A percentile compares a stretch with the other conserved stretches of the same genome.
These are phyloP conservation scores for Penicillium sp. DNA, from an alignment of 2,329 filamentous ascomycete genomes.

Conservation along the genomic window DNA sequence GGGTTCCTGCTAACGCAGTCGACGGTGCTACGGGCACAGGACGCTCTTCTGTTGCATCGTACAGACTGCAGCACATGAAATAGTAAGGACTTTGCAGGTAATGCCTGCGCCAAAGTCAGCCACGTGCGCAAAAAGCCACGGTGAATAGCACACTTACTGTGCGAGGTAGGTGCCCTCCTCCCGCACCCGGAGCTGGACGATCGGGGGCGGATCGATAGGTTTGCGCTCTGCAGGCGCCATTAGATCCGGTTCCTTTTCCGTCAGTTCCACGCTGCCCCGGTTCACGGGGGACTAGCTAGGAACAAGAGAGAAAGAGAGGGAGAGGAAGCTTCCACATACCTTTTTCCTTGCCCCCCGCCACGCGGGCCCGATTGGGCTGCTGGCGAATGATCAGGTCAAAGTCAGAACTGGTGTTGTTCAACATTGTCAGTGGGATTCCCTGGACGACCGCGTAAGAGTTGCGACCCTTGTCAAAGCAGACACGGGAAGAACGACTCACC, in stretches of 20 bases:
- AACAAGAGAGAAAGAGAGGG: neutral
- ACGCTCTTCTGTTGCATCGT: slow-evolving; percentile 49
- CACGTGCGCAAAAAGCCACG: slow-evolving; percentile 1
- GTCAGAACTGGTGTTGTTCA: slow-evolving; percentile 49
- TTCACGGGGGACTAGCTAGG: neutral
- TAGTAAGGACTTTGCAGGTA: slow-evolving; percentile 65
- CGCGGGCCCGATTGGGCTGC: slow-evolving; percentile 64
- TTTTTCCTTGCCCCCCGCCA: slow-evolving; percentile 73
- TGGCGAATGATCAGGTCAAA: slow-evolving; percentile 62
- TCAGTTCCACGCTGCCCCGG: neutral
- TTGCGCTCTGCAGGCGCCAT: slow-evolving; percentile 63
- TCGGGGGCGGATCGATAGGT: slow-evolving; percentile 79
- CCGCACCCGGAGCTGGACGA: slow-evolving; percentile 66
- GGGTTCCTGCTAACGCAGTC: slow-evolving; percentile 65
- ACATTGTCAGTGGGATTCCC: slow-evolving; percentile 41
- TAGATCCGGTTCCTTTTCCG: neutral
- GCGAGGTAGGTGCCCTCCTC: slow-evolving; percentile 50
- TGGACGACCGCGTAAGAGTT: slow-evolving; percentile 32
- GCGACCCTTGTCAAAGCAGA: slow-evolving; percentile 18
- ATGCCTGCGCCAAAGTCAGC: slow-evolving; percentile 43
- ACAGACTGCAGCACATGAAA: slow-evolving; percentile 60
- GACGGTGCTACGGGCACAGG: slow-evolving; percentile 45
- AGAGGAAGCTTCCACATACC: slow-evolving; percentile 44
- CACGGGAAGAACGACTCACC: slow-evolving; percentile 31
- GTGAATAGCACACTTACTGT: slow-evolving; percentile 52